Conservation (phyloP, 768 basidiomycete genomes). For the Hypsizygus marmoreus region DNA sequence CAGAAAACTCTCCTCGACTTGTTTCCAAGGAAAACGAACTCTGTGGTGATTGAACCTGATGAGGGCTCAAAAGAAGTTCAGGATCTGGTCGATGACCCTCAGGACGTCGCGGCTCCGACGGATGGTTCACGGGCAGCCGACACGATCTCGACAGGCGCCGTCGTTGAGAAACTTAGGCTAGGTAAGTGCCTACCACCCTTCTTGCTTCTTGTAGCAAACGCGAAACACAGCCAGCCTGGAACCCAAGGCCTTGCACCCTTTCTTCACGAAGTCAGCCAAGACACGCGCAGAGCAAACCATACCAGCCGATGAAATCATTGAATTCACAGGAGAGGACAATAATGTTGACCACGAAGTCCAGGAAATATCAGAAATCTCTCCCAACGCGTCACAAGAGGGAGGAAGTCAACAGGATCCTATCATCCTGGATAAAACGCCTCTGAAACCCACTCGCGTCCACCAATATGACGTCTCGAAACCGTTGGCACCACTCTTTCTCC, state of each 20-base stretch:
- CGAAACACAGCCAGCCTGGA: constrained; percentile 14
- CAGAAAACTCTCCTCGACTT: constrained; percentile 47
- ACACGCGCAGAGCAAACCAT: background rate
- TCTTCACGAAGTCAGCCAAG: constrained; percentile 18
- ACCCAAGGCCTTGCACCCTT: constrained; percentile 17
- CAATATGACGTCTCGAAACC: constrained; percentile 27
- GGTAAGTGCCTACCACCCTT: no score
- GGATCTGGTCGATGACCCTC: background rate
- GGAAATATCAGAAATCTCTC: background rate
- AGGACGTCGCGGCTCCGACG: background rate
- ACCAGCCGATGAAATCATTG: constrained; percentile 6
- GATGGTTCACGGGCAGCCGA: background rate
- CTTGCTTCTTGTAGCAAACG: background rate
- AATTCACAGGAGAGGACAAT: constrained; percentile 12
- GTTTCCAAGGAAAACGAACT: constrained; percentile 26
- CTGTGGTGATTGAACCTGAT: background rate
- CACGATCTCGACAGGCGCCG: constrained; percentile 1
- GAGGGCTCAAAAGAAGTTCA: background rate
- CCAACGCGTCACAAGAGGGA: constrained; percentile 15
- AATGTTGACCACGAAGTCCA: background rate
- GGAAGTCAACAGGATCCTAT: constrained; percentile 43
- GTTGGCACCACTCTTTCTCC: constrained; percentile 46
- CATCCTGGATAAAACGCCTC: constrained; percentile 44
- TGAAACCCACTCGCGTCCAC: constrained; percentile 21
- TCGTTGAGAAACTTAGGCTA: constrained; percentile 14